These are phyloP conservation scores for Aspergillus oerlinghausenensis DNA, from an alignment of 2,329 filamentous ascomycete genomes.

Conservation along the genomic window DNA sequence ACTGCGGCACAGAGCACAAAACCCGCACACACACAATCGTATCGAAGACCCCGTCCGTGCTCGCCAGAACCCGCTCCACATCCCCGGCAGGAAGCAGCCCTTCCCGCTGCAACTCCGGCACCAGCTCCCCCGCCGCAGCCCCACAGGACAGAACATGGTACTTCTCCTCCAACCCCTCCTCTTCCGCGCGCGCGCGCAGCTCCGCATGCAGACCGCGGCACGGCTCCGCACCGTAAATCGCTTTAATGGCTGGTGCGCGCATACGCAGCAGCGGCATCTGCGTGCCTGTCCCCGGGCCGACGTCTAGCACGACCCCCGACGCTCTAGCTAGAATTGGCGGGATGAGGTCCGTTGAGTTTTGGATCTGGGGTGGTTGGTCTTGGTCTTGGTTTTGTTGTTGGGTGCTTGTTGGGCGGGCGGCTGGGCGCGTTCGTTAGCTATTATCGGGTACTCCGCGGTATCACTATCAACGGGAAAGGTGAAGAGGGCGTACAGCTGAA, in stretches of 20 bases:
- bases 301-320: constrained; percentile 43
- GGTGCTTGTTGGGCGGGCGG: background rate
- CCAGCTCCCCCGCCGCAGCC: constrained; percentile 44
- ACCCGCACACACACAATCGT: constrained; percentile 53
- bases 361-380: constrained; percentile 14
- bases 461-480: background rate
- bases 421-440: background rate
- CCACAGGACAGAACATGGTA: constrained; percentile 49
- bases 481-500: constrained; percentile 27
- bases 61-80: background rate
- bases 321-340: constrained; percentile 39
- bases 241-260: constrained; percentile 37
- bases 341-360: constrained; percentile 35
- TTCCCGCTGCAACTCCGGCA: constrained; percentile 41
- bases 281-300: constrained; percentile 51
- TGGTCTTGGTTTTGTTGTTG: constrained; percentile 1
- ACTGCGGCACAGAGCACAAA: constrained; percentile 50
- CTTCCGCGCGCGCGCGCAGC: constrained; percentile 38
- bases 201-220: constrained; percentile 44
- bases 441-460: background rate
- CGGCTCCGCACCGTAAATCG: constrained; percentile 54
- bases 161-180: constrained; percentile 41
- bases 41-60: constrained; percentile 45
- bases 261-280: constrained; percentile 48
- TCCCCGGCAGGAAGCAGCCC: constrained; percentile 30